Base-by-base conservation (phyloP, 441 rosid species). In the Adansonia gregorii region DNA sequence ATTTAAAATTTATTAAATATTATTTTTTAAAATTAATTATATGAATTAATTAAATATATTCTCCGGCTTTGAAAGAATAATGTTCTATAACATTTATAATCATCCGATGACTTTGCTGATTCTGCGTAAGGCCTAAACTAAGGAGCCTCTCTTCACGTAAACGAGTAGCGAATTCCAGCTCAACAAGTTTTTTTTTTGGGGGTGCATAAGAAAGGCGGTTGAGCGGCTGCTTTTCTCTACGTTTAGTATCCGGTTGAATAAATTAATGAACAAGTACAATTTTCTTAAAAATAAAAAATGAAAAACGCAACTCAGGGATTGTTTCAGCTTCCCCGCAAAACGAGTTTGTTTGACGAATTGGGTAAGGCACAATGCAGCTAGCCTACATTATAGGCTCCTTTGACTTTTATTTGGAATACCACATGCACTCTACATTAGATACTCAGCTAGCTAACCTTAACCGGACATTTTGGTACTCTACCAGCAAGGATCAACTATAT, bases 101-200 rank as follows among this genome's bases (percentile, higher is more conserved):
- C n/a, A 61, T 61, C 0, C 10, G 6, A 24, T 60, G 4, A 11
- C 67, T 12, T 14, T 63, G 45, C 48, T 35, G 69, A 65, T 39
- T 65, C 49, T 11, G 22, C 65, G 11, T 27, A 27, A 10, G 43
- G 43, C 43, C 35, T 11, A 48, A 48, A 48, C 1, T 0, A 6
- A 64, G 12, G 14, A 41, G 8, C 12, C 49, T 41, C 70, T 51
- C 27, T 65, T n/a, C 48, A 65, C 51, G 70, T 65, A 65, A 65
- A 65, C 70, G 70, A 65, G 49, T 41, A 6, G 49, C 70, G 8
- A 22, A 2, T 39, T 65, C 70, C 70, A 41, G 51, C 70, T 39
- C 69, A 39, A 65, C 24, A 8, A n/a, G 3, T 3, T 39, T 15
- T n/a, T 48, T 48, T 48, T 48, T 48, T 48, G 10, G 1, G 35